These are phyloP conservation scores for Alisma plantagoaquatica DNA, from an alignment of 106 monocot genomes.

Conservation along the genomic window DNA sequence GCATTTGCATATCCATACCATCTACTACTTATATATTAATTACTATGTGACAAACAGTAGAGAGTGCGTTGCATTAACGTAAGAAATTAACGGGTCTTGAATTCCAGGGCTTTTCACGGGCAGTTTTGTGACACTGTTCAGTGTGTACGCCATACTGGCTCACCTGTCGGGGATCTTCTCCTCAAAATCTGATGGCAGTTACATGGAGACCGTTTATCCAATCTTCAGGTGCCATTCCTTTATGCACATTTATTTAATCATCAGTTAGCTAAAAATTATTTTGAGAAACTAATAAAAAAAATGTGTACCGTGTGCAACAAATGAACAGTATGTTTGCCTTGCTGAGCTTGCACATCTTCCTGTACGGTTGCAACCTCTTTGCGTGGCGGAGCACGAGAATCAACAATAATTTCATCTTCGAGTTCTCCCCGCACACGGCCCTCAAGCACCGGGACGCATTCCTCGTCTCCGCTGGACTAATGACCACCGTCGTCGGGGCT, in stretches of 20 bases:
- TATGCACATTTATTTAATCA: too few relatives aligned
- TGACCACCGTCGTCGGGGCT: conserved; percentile 66
- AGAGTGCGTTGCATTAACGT: too few relatives aligned
- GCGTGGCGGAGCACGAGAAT: conserved; percentile 74
- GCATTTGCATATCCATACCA: not conserved
- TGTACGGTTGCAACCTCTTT: conserved; percentile 91
- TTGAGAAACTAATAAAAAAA: too few relatives aligned
- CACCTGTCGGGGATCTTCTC: conserved; percentile 80
- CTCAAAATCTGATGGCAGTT: conserved; percentile 27
- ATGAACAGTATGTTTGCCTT: conserved; percentile 89
- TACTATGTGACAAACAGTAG: too few relatives aligned
- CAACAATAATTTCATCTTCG: conserved; percentile 97
- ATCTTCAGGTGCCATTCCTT: conserved; percentile 75
- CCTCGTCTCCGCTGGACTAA: conserved; percentile 71
- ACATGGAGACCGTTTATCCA: conserved; percentile 83
- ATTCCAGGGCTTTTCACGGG: conserved; percentile 95
- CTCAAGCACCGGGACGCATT: conserved; percentile 85
- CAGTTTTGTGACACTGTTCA: conserved; percentile 74
- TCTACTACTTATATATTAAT: too few relatives aligned
- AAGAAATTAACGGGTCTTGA: too few relatives aligned
- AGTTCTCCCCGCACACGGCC: conserved; percentile 61
- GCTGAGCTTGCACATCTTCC: conserved; percentile 82
- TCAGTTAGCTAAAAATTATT: too few relatives aligned
- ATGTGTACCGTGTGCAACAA: too few relatives aligned
- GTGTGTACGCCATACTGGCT: conserved; percentile 84